These are phyloP conservation scores for Volvariella volvacea DNA, from an alignment of 1,284 basidiomycete genomes.

Conservation along the genomic window DNA sequence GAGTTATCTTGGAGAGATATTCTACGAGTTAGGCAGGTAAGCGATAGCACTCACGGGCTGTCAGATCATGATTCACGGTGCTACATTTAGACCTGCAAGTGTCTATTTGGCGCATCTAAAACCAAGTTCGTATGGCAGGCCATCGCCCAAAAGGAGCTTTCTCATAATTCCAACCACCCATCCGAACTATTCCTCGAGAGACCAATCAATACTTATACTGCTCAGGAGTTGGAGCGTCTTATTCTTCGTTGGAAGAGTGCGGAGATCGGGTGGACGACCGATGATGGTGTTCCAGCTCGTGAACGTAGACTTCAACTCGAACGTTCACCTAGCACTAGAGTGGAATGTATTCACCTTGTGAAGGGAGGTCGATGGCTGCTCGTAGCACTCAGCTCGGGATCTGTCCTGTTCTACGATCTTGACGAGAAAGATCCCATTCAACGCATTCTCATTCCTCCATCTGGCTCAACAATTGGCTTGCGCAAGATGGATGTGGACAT, in stretches of 20 bases:
- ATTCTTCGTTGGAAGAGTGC: constrained; percentile 1
- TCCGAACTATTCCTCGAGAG: not conserved
- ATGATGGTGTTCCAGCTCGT: not conserved
- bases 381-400: not conserved
- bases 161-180: not conserved
- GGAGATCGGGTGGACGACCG: not conserved
- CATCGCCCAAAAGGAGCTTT: not conserved
- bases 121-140: not conserved
- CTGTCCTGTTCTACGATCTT: not conserved
- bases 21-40: not conserved
- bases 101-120: not conserved
- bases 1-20: not conserved
- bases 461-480: too few species aligned
- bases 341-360: not conserved
- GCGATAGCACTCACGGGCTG: not conserved
- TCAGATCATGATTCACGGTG: too few species aligned
- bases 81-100: not conserved
- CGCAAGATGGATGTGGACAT: too few species aligned
- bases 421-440: not conserved
- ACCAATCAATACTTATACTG: not conserved
- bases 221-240: not conserved
- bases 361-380: not conserved
- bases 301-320: not conserved
- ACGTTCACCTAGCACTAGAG: not conserved
- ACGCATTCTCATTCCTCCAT: not conserved